Percentiles rank a stretch among this genome's conserved stretches.
phyloP scores from a whole-genome alignment of 495 filamentous ascomycete genomes.

The Penicillium paradoxum region DNA sequence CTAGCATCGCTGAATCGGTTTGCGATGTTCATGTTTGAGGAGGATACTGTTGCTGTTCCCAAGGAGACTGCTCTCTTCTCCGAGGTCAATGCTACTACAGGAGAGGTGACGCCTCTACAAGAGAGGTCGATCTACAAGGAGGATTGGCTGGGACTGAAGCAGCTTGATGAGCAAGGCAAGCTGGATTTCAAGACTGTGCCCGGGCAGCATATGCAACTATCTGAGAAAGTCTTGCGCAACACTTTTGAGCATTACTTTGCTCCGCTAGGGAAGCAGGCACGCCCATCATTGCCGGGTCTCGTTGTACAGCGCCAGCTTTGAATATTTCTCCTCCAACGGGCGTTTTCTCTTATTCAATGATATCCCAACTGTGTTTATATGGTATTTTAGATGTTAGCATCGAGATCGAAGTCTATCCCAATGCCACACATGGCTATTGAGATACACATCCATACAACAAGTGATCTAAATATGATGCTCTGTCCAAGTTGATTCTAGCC shows the following conservation, averaged over 20 bases:
- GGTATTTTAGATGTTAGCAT: background rate
- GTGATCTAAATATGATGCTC: too few relatives aligned
- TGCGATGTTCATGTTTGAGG: slow-evolving; percentile 84
- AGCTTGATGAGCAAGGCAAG: slow-evolving; percentile 72
- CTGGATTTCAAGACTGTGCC: slow-evolving; percentile 65
- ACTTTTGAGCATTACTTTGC: slow-evolving; percentile 69
- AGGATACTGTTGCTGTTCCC: slow-evolving; percentile 82
- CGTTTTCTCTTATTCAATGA: background rate
- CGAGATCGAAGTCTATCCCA: background rate
- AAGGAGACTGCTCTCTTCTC: slow-evolving; percentile 91
- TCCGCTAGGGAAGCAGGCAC: slow-evolving; percentile 22
- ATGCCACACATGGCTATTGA: background rate
- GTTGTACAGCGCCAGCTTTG: slow-evolving; percentile 19
- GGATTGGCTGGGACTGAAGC: slow-evolving; percentile 89
- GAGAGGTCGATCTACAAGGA: slow-evolving; percentile 76
- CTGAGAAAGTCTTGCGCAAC: slow-evolving; percentile 58
- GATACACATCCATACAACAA: background rate
- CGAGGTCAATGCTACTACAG: slow-evolving; percentile 67
- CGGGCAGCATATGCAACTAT: slow-evolving; percentile 81
- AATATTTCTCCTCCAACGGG: background rate
- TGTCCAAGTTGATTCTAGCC: background rate
- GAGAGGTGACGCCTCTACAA: slow-evolving; percentile 59
- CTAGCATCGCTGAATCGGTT: slow-evolving; percentile 68
- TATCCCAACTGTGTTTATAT: slow-evolving; percentile 2
- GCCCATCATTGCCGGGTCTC: slow-evolving; percentile 8